A percentile compares a stretch with the other conserved stretches of the same genome.
Evolutionary conservation across 192 early-diverging fungal species (phyloP).

Genomic region (Umbelopsis sp.): DNA sequence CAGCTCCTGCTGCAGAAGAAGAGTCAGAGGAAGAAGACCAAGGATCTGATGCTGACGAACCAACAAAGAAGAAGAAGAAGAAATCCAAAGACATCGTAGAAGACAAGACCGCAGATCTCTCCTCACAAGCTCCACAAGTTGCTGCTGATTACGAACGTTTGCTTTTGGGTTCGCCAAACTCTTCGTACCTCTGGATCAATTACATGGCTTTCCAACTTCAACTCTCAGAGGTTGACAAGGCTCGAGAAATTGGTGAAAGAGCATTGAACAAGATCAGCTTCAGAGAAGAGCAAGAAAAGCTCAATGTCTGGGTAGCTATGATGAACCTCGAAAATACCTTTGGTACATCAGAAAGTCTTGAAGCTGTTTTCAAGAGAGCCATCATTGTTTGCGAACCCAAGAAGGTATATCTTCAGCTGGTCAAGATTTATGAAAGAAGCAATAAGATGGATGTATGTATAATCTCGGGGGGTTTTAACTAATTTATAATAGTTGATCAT

Average conservation of each 20-base stretch:
- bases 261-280: conserved; percentile 91
- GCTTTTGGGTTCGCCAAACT: conserved; percentile 92
- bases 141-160: conserved; percentile 91
- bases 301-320: conserved; percentile 97
- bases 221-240: conserved; percentile 90
- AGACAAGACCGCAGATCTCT: conserved; percentile 71
- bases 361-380: conserved; percentile 85
- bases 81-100: conserved; percentile 62
- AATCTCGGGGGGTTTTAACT: not conserved
- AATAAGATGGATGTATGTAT: conserved; percentile 67
- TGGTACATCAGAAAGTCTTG: conserved; percentile 80
- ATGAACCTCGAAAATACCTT: conserved; percentile 96
- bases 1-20: conserved; percentile 46
- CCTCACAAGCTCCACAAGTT: conserved; percentile 69
- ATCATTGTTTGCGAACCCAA: conserved; percentile 86
- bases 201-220: conserved; percentile 99
- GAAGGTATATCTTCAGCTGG: conserved; percentile 84
- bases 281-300: conserved; percentile 92
- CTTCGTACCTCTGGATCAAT: conserved; percentile 98
- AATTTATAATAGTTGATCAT: not conserved
- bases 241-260: conserved; percentile 90
- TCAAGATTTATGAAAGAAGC: conserved; percentile 87
- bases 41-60: conserved; percentile 35
- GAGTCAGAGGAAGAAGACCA: conserved; percentile 43
- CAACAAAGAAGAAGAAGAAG: conserved; percentile 56